Evolutionary conservation across 2,329 filamentous ascomycete genomes (phyloP), one percentile per base, ranked within the genome.

Genomic region (Colletotrichum magnum): DNA sequence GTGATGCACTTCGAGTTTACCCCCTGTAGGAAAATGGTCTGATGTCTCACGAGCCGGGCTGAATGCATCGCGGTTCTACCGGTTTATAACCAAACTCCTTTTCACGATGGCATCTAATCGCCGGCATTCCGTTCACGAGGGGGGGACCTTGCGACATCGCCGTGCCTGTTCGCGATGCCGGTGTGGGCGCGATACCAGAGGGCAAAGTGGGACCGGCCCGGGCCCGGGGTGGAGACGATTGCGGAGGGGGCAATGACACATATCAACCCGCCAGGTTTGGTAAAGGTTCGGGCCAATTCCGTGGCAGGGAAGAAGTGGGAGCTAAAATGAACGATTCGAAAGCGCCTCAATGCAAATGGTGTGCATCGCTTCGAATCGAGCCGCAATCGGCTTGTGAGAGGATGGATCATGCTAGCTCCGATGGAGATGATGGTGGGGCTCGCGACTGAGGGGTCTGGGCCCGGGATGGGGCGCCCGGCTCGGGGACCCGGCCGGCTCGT

Each of bases 391-490:
- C n/a, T 18, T 12, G 26, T 36, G 10, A 28, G 6, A 51, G n/a
- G n/a, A 51, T 63, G 66, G 62, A 57, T 52, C 43, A 52, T 61
- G 61, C 62, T 47, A 60, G 54, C 39, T 59, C 28, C 57, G 39
- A 61, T 61, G 62, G 67, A 67, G 32, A 67, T 61, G 53, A 26
- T 21, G 52, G 48, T 45, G 64, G 64, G 64, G 39, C 41, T 4
- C 24, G 18, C 18, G 26, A 13, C 50, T 52, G 12, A 18, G 45
- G 24, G 28, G 43, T 28, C 62, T 66, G 62, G 66, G 56, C 62
- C 62, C 62, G 67, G 32, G 62, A 52, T 69, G 62, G 56, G 62
- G 66, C 63, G 66, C 63, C 32, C 67, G 61, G 67, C 61, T 61
- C 63, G 50, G 26, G 57, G 45, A 36, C 32, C 62, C 67, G 67